A percentile compares a stretch with the other conserved stretches of the same genome.
Evolutionary conservation across 2,329 filamentous ascomycete genomes (phyloP).

Genomic region (Sclerotinia trifoliorum): DNA sequence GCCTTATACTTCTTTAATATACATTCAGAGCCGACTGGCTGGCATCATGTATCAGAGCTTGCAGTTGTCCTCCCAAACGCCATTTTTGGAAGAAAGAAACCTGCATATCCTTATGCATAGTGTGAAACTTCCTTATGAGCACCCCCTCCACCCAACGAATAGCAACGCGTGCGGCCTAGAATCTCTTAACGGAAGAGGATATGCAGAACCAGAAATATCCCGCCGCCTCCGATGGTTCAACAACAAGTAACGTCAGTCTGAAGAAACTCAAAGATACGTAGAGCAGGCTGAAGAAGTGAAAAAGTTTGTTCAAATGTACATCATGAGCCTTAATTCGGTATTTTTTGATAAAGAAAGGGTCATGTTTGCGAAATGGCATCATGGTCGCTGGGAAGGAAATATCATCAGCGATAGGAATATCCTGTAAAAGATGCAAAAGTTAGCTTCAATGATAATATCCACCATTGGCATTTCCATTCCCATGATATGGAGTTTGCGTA

Average conservation of each 20-base stretch:
- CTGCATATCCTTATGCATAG: conserved; percentile 22
- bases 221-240: neutral
- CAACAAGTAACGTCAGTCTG: neutral
- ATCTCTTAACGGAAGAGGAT: neutral
- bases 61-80: conserved; percentile 24
- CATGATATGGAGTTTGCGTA: conserved; percentile 10
- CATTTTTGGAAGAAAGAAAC: conserved; percentile 20
- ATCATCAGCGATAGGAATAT: conserved; percentile 25
- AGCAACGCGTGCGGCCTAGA: neutral
- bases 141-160: neutral
- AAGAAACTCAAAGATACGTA: neutral
- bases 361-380: neutral
- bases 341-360: neutral
- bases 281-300: neutral
- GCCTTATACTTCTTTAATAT: conserved; percentile 11
- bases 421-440: conserved; percentile 21
- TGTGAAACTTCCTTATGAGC: conserved; percentile 23
- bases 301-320: conserved; percentile 17
- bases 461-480: conserved; percentile 17
- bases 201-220: neutral
- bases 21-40: conserved; percentile 15
- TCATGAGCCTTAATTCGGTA: neutral
- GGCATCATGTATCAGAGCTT: neutral
- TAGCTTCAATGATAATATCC: conserved; percentile 26
- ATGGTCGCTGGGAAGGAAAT: neutral